Evolutionary conservation across 768 basidiomycete genomes (phyloP).

Genomic region (Clathrus columnatus): DNA sequence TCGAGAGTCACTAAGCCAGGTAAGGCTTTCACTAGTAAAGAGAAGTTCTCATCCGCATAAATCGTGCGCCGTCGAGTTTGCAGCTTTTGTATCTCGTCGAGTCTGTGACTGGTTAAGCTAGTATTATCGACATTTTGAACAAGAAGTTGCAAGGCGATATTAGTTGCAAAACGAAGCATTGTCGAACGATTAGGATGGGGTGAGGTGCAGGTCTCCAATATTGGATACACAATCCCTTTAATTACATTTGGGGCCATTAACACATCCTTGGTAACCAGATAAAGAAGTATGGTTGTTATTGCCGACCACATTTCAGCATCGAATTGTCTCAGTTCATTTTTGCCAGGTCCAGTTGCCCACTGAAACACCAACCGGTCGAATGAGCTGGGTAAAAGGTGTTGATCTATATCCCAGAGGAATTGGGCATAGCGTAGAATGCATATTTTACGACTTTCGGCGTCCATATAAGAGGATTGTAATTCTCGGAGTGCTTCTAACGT

Average conservation of each 20-base stretch:
- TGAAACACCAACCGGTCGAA: constrained; percentile 60
- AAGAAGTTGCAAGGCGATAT: constrained; percentile 51
- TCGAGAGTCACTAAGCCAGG: constrained; percentile 68
- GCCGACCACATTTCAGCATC: constrained; percentile 59
- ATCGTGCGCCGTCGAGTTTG: constrained; percentile 61
- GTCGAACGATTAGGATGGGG: constrained; percentile 33
- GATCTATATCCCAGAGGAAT: constrained; percentile 67
- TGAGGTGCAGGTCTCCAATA: constrained; percentile 54
- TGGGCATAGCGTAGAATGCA: constrained; percentile 58
- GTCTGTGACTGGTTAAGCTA: constrained; percentile 33
- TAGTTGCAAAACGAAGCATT: constrained; percentile 55
- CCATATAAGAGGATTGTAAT: constrained; percentile 47
- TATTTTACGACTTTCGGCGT: constrained; percentile 35
- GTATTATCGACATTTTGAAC: constrained; percentile 40
- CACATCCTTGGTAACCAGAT: constrained; percentile 57
- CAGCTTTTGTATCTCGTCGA: constrained; percentile 55
- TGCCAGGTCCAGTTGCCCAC: constrained; percentile 67
- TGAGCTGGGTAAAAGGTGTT: constrained; percentile 58
- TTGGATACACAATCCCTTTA: constrained; percentile 67
- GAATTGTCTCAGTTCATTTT: constrained; percentile 51
- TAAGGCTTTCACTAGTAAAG: constrained; percentile 49
- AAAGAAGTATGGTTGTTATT: constrained; percentile 50
- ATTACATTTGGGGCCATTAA: constrained; percentile 66
- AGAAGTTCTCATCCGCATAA: constrained; percentile 59
- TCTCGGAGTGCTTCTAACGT: constrained; percentile 66